Evolutionary conservation across 257 asterid genomes (phyloP).

Genomic region (Nicotiana tabacum): DNA sequence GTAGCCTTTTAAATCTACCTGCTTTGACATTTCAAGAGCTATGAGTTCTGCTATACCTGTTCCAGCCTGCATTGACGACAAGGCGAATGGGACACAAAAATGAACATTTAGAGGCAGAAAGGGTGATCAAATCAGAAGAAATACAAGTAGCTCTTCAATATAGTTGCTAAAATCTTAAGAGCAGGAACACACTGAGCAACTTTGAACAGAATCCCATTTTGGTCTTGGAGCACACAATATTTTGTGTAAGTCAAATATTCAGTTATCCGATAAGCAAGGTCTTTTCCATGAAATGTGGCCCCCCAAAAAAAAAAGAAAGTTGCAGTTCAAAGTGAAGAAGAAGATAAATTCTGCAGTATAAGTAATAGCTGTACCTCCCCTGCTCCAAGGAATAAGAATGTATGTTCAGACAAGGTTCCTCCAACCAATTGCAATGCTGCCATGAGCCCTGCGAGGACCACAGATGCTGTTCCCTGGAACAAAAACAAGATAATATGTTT

Average conservation of each 20-base stretch:
- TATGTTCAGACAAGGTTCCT: slow-evolving; percentile 67
- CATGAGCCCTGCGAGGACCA: slow-evolving; percentile 73
- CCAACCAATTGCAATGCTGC: slow-evolving; percentile 58
- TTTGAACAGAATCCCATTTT: neutral
- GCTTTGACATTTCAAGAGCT: slow-evolving; percentile 86
- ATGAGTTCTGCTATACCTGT: slow-evolving; percentile 95
- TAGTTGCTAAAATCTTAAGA: neutral
- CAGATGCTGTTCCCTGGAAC: slow-evolving; percentile 80
- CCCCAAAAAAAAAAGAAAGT: neutral
- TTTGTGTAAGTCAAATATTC: neutral
- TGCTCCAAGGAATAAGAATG: slow-evolving; percentile 76
- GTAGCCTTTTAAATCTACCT: slow-evolving; percentile 38
- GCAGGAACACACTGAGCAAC: neutral
- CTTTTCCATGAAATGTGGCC: neutral
- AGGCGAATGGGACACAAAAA: slow-evolving; percentile 10
- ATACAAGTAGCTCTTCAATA: neutral
- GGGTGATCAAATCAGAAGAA: neutral
- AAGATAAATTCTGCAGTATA: neutral
- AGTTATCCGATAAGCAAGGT: neutral
- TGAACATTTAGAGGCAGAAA: neutral
- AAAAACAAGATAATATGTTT: neutral
- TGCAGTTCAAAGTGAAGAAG: neutral
- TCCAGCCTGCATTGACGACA: slow-evolving; percentile 67
- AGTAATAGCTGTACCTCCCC: slow-evolving; percentile 53
- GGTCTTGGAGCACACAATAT: neutral